Conservation (phyloP, 2,329 filamentous ascomycete genomes). For the Aspergillus alliaceus region DNA sequence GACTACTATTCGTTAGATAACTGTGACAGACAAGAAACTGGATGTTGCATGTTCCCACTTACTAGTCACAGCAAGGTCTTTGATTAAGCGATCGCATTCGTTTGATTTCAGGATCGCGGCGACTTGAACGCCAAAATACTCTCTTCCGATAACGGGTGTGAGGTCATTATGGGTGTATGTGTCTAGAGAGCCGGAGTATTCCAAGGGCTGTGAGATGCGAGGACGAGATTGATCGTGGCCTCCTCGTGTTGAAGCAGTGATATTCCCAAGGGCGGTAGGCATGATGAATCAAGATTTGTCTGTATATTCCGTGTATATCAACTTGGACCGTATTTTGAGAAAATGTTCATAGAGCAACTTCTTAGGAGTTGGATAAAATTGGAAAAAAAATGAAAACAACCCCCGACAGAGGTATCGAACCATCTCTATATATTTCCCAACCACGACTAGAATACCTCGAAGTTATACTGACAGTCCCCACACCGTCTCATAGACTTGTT, state of each 20-base stretch:
- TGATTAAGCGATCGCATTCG: slow-evolving; percentile 62
- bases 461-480: not conserved
- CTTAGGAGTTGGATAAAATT: no score
- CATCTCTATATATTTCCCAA: not conserved
- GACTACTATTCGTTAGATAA: slow-evolving; percentile 46
- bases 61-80: slow-evolving; percentile 68
- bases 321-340: no score
- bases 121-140: slow-evolving; percentile 39
- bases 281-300: slow-evolving; percentile 7
- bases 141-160: slow-evolving; percentile 42
- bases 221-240: slow-evolving; percentile 25
- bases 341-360: not conserved
- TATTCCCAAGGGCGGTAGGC: slow-evolving; percentile 15
- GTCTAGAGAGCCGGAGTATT: slow-evolving; percentile 40
- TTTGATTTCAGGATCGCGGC: slow-evolving; percentile 58
- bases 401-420: no score
- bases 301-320: no score
- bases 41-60: no score
- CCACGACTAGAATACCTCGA: no score
- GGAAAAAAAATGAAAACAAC: no score
- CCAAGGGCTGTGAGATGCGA: slow-evolving; percentile 32
- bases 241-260: slow-evolving; percentile 16
- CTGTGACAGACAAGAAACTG: no score
- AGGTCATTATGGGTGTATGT: slow-evolving; percentile 41
- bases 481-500: not conserved